A percentile compares a stretch with the other conserved stretches of the same genome.
Evolutionary conservation across 768 basidiomycete species (phyloP).

Genomic region (Hericium erinaceus): DNA sequence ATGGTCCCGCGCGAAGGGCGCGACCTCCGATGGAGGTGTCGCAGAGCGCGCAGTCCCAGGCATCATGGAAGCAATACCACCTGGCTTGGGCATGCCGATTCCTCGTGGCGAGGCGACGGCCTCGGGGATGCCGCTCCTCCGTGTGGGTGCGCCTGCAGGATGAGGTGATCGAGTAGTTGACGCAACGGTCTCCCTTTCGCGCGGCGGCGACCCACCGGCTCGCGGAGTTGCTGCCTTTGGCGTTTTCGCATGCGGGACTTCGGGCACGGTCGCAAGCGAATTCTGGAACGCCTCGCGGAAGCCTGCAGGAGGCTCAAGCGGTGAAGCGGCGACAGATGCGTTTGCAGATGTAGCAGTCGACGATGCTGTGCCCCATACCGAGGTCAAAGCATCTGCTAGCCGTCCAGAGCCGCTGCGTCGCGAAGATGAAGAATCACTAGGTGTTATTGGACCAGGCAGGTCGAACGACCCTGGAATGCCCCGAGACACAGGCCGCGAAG

Average conservation of each 20-base stretch:
- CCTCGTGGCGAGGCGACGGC: conserved; percentile 1
- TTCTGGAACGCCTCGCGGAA: conserved; percentile 15
- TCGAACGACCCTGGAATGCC: conserved; percentile 20
- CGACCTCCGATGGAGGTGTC: neutral
- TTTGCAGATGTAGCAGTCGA: conserved; percentile 10
- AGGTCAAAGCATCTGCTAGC: conserved; percentile 34
- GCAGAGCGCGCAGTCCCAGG: neutral
- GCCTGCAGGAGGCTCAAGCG: conserved; percentile 21
- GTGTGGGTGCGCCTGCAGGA: neutral
- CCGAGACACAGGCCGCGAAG: conserved; percentile 6
- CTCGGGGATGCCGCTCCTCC: conserved; percentile 3
- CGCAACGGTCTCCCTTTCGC: too few species aligned
- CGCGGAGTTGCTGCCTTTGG: conserved; percentile 13
- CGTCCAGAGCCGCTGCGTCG: conserved; percentile 29
- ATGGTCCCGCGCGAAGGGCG: neutral
- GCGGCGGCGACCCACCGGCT: conserved; percentile 4
- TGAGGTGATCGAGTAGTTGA: neutral
- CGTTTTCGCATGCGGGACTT: conserved; percentile 8
- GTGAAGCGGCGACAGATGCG: conserved; percentile 13
- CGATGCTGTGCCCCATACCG: conserved; percentile 37
- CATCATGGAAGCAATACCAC: conserved; percentile 1
- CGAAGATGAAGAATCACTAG: conserved; percentile 23
- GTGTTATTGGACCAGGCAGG: conserved; percentile 24
- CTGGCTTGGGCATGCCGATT: too few species aligned
- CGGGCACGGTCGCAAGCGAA: conserved; percentile 14